phyloP scores from a whole-genome alignment of 1,284 basidiomycete species.

The Inonotus obliquus region DNA sequence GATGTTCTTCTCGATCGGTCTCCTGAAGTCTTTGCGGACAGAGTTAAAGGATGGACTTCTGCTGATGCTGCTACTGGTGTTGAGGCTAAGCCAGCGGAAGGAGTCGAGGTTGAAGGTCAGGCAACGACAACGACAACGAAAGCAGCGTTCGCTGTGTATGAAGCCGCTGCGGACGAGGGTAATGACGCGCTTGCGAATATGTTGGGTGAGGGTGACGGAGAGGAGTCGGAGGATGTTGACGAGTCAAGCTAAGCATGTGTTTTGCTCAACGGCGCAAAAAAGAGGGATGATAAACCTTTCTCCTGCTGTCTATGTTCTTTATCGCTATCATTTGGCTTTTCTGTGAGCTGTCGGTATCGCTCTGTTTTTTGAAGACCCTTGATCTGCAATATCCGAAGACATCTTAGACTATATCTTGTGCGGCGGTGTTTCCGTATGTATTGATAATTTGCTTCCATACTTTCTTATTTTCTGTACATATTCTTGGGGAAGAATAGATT shows the following conservation, averaged over 20 bases:
- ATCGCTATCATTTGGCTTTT: background rate
- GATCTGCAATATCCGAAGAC: no score
- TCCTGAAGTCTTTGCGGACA: constrained; percentile 71
- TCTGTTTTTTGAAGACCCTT: no score
- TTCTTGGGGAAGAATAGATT: no score
- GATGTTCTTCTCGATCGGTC: constrained; percentile 79
- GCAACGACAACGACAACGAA: constrained; percentile 23
- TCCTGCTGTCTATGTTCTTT: background rate
- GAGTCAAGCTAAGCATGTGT: background rate
- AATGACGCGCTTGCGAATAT: constrained; percentile 72
- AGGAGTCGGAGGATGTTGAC: constrained; percentile 9
- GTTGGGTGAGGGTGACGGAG: constrained; percentile 42
- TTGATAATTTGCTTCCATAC: no score
- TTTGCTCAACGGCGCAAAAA: background rate
- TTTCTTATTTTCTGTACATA: no score
- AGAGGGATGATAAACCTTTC: background rate
- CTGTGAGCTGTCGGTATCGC: background rate
- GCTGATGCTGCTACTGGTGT: constrained; percentile 18
- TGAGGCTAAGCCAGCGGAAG: constrained; percentile 25
- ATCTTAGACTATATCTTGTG: no score
- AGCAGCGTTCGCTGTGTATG: constrained; percentile 82
- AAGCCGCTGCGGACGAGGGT: constrained; percentile 63
- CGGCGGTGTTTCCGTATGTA: no score
- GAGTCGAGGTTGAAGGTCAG: constrained; percentile 31
- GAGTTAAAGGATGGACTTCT: constrained; percentile 78